Base-by-base conservation (phyloP, 345 rosid species). In the Alliaria petiolata region DNA sequence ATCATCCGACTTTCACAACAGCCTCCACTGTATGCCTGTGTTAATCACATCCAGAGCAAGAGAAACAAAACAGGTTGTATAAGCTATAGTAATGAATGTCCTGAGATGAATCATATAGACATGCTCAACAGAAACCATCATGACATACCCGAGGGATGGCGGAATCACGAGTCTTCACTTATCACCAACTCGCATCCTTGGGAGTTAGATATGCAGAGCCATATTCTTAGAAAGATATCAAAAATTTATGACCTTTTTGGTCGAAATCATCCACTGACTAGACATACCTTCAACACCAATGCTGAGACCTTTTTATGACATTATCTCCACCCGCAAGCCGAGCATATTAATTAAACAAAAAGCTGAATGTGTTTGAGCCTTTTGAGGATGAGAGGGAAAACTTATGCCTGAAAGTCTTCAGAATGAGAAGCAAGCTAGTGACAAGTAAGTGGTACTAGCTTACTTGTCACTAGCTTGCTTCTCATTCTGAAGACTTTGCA, bases 171-270 rank as follows among this genome's bases (percentile, higher is more conserved):
- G 79, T 77, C 95, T 86, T 78, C 98, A 84, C 71, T 83, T 93
- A 70, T 83, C 95, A 47, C 97, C 98, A 68, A 84, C 81, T 61
- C 82, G 86, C 98, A 93, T 93, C 46, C 97, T 96, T 91, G 80
- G 45, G 17, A 50, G 78, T 70, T 34, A 72, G 4, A 10, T 2
- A 54, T n/a, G 50, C 45, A 20, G 59, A n/a, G n/a, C 56, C 26
- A 13, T 46, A 5, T 16, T 40, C 19, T 52, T 52, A 33, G 26
- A 3, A 36, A n/a, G 15, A 54, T 3, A 13, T 31, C n/a, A n/a
- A 40, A 36, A 15, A n/a, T 20, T 17, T 22, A 35, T 39, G 8
- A 70, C 25, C 5, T n/a, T 35, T 31, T 8, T 13, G 33, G 22
- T 3, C 30, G 12, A 10, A 9, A 33, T 58, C 6, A 67, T 16